Conservation (phyloP, 2,329 filamentous ascomycete species). For the Penicillium aurantiogriseum region DNA sequence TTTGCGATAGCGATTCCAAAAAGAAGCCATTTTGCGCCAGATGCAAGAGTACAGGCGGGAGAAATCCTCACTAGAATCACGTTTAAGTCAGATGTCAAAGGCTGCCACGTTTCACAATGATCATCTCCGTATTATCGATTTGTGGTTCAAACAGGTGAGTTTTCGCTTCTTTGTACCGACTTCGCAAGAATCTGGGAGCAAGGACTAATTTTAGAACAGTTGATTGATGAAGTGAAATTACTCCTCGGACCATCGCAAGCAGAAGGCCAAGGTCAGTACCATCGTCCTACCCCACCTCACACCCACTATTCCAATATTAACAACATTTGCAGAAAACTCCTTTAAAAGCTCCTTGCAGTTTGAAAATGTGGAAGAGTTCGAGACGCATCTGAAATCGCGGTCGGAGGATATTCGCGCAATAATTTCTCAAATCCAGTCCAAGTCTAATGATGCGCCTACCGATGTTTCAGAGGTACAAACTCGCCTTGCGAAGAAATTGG, state of each 20-base stretch:
- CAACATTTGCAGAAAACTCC: conserved; percentile 19
- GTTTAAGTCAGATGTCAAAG: conserved; percentile 76
- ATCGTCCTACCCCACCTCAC: neutral
- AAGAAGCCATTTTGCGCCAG: conserved; percentile 94
- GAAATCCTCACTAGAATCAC: conserved; percentile 74
- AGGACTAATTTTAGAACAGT: conserved; percentile 28
- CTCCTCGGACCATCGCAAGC: conserved; percentile 34
- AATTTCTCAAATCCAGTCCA: conserved; percentile 66
- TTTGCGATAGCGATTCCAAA: conserved; percentile 72
- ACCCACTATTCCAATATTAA: conserved; percentile 4
- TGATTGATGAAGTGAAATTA: conserved; percentile 50
- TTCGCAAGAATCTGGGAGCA: neutral
- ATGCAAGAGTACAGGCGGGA: conserved; percentile 98
- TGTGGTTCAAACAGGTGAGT: conserved; percentile 89
- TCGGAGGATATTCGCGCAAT: conserved; percentile 73
- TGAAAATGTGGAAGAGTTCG: conserved; percentile 61
- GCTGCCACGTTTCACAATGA: conserved; percentile 82
- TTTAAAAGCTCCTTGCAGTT: conserved; percentile 58
- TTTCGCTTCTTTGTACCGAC: neutral
- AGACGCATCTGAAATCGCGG: conserved; percentile 74
- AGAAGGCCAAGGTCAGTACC: conserved; percentile 30
- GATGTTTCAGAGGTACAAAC: conserved; percentile 71
- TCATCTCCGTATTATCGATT: conserved; percentile 84
- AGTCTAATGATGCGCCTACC: conserved; percentile 51
- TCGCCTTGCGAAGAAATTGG: conserved; percentile 71